A percentile compares a stretch with the other conserved stretches of the same genome.
Evolutionary conservation across 441 rosid genomes (phyloP).

Genomic region (Bruguiera hainesii): DNA sequence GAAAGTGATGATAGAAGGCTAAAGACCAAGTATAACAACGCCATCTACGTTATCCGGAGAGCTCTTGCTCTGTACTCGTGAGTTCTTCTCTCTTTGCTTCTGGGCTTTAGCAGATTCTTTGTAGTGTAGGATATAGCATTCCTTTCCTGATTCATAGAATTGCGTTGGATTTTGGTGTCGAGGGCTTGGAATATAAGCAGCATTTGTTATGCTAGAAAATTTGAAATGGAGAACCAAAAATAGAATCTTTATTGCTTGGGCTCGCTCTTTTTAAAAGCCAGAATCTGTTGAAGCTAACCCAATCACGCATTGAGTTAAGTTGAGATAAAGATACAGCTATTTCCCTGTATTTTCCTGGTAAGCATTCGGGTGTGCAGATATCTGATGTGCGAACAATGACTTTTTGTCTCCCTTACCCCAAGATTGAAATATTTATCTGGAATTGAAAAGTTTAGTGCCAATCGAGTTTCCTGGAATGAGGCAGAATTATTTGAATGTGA

Average conservation of each 20-base stretch:
- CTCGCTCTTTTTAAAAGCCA: background rate
- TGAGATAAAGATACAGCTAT: background rate
- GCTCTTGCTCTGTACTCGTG: slow-evolving; percentile 94
- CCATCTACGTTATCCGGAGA: slow-evolving; percentile 82
- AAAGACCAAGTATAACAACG: slow-evolving; percentile 87
- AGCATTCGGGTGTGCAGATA: no score
- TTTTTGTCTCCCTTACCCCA: no score
- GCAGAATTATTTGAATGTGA: background rate
- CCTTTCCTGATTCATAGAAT: slow-evolving; percentile 15
- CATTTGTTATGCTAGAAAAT: slow-evolving; percentile 6
- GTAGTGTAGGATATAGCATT: slow-evolving; percentile 14
- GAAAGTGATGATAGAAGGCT: slow-evolving; percentile 88
- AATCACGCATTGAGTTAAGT: background rate
- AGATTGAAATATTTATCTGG: no score
- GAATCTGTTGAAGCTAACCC: background rate
- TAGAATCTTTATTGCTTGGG: background rate
- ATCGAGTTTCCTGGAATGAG: background rate
- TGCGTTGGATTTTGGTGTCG: slow-evolving; percentile 10
- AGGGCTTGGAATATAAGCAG: slow-evolving; percentile 11
- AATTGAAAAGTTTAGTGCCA: no score
- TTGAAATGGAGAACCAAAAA: slow-evolving; percentile 1
- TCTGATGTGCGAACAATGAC: no score
- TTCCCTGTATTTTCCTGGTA: background rate
- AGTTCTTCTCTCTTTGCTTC: slow-evolving; percentile 34
- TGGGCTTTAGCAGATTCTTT: slow-evolving; percentile 12